phyloP scores from a whole-genome alignment of 78 protist genomes.

The Salpingoeca rosetta region DNA sequence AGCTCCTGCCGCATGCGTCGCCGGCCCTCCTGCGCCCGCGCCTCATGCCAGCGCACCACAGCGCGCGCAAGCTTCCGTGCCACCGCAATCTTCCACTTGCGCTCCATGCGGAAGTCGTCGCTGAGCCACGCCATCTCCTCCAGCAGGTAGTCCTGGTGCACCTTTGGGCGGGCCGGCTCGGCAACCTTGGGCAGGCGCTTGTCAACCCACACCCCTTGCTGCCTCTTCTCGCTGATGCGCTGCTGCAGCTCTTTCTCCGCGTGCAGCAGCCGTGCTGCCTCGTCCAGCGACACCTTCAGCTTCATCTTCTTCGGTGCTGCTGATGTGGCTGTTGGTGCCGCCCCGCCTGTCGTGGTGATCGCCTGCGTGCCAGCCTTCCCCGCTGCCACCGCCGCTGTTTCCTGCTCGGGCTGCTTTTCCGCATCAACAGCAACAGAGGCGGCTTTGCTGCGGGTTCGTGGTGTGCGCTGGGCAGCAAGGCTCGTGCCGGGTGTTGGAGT shows the following conservation, averaged over 20 bases:
- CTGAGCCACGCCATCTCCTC: conserved; percentile 66
- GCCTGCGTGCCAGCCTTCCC: neutral
- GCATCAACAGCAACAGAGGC: neutral
- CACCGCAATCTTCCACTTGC: conserved; percentile 24
- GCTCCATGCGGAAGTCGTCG: conserved; percentile 49
- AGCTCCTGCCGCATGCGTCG: conserved; percentile 28
- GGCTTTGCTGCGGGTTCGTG: neutral
- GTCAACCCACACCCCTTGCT: conserved; percentile 28
- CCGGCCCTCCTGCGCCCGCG: neutral
- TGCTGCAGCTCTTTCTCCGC: neutral
- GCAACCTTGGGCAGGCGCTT: conserved; percentile 30
- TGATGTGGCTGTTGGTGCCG: too few relatives aligned
- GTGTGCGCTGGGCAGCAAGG: neutral
- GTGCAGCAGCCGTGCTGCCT: neutral
- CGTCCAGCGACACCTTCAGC: neutral
- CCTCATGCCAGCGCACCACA: neutral
- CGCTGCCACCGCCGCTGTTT: neutral
- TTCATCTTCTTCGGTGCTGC: neutral
- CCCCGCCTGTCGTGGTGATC: too few relatives aligned
- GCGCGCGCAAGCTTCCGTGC: conserved; percentile 31
- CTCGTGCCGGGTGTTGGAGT: neutral
- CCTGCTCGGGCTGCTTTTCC: neutral
- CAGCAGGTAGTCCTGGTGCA: conserved; percentile 64
- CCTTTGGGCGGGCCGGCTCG: conserved; percentile 62
- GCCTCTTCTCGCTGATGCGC: conserved; percentile 34